These are phyloP conservation scores for Potentilla sterilis DNA, from an alignment of 306 rosid genomes.

Conservation along the genomic window DNA sequence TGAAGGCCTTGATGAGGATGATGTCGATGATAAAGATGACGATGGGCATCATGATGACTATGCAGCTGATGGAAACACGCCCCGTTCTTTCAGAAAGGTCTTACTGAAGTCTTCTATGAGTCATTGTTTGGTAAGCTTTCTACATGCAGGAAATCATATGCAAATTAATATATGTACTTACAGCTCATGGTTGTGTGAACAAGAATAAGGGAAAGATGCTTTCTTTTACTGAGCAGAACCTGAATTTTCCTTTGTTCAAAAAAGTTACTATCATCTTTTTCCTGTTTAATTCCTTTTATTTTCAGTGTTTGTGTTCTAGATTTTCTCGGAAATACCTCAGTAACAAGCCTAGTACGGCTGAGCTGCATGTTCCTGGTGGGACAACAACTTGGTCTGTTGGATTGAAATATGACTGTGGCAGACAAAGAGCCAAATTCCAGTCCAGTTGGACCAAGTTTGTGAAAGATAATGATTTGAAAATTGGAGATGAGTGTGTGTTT, in stretches of 20 bases:
- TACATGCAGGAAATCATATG: not conserved
- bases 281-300: not conserved
- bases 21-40: not conserved
- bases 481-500: conserved; percentile 7
- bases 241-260: not conserved
- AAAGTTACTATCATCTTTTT: not conserved
- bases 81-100: not conserved
- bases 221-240: not conserved
- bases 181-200: not conserved
- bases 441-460: conserved; percentile 15
- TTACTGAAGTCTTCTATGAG: not conserved
- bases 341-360: not conserved
- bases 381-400: not conserved
- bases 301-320: not conserved
- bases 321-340: not conserved
- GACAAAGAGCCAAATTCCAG: not conserved
- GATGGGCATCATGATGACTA: not conserved
- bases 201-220: not conserved
- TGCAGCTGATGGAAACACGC: not conserved
- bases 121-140: not conserved
- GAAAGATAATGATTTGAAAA: conserved; percentile 6
- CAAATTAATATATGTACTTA: not conserved
- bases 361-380: not conserved
- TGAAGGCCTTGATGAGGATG: not conserved
- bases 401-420: not conserved